Evolutionary conservation across 225 moss, liverwort and hornwort species (phyloP), one percentile per base, ranked within the genome.

Genomic region (Ulota crispa): DNA sequence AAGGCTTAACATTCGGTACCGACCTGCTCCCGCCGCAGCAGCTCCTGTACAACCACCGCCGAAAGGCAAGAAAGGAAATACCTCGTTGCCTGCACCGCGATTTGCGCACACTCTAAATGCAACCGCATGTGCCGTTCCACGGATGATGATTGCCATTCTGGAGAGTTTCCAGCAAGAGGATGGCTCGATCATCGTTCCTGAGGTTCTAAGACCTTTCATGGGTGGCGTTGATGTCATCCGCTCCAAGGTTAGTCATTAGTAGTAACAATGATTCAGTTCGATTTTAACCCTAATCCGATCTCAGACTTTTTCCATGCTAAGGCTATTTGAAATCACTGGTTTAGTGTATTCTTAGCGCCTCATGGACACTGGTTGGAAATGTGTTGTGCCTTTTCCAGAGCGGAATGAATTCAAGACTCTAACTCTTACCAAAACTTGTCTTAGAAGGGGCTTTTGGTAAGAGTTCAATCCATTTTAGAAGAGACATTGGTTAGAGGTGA

Each of bases 101-200:
- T 99, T 99, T 78, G 85, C 82, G 3, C 99, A 99, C 85, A 96
- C 99, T 3, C 74, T 99, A 57, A 99, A 99, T 81, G 96, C 99
- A 36, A 99, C 96, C 18, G 99, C 96, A 3, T 99, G 99, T 87
- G 99, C 99, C 42, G 92, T 95, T 18, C 99, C 99, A 3, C 87
- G 99, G 24, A 96, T 99, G 99, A 90, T 99, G 67, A 93, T 99
- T 61, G 93, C 99, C 43, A 93, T 99, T 65, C 87, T 99, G n/a
- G 99, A 99, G 80, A 96, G 86, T 28, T 92, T 92, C 60, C 99
- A 99, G 69, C 82, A 88, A 86, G 93, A 83, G 43, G 92, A 99
- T 70, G 99, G 99, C n/a, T 96, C 99, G 2, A 82, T 99, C 27
- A 68, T 79, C 31, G 74, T 99, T 63, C 99, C 99, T 45, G 85